Conservation (phyloP, 768 basidiomycete genomes). For the Podaxis sp. region DNA sequence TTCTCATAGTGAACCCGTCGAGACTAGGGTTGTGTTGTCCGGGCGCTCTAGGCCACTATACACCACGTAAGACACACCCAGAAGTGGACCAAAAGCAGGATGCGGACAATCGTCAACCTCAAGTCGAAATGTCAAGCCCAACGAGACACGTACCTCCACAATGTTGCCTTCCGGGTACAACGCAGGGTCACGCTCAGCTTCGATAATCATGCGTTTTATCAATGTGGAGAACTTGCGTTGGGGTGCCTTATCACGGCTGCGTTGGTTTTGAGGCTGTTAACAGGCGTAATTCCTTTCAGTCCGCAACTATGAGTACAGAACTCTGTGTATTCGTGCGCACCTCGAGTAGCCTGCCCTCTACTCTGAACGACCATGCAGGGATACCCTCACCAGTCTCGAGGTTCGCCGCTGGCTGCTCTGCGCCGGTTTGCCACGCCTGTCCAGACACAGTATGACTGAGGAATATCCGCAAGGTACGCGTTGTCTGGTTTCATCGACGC, state of each 20-base stretch:
- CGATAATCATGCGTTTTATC: conserved; percentile 79
- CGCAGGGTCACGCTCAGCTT: conserved; percentile 79
- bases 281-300: neutral
- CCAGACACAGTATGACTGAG: conserved; percentile 83
- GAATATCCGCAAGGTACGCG: conserved; percentile 80
- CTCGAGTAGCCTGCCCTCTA: conserved; percentile 86
- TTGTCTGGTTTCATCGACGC: conserved; percentile 44
- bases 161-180: conserved; percentile 84
- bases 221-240: conserved; percentile 82
- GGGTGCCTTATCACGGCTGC: conserved; percentile 56
- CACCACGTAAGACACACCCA: neutral
- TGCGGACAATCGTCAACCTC: neutral
- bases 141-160: conserved; percentile 61
- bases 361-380: conserved; percentile 82
- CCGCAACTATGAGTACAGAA: neutral
- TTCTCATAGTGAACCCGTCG: conserved; percentile 83
- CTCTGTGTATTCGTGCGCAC: conserved; percentile 30
- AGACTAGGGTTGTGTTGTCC: conserved; percentile 55
- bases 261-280: conserved; percentile 52
- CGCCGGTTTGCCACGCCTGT: conserved; percentile 78
- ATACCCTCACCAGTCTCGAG: conserved; percentile 86
- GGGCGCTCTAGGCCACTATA: conserved; percentile 59
- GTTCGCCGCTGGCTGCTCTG: conserved; percentile 39
- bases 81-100: neutral
- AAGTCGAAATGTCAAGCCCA: conserved; percentile 13